Conservation (phyloP, 2,329 filamentous ascomycete genomes). For the Penicillium sp. region DNA sequence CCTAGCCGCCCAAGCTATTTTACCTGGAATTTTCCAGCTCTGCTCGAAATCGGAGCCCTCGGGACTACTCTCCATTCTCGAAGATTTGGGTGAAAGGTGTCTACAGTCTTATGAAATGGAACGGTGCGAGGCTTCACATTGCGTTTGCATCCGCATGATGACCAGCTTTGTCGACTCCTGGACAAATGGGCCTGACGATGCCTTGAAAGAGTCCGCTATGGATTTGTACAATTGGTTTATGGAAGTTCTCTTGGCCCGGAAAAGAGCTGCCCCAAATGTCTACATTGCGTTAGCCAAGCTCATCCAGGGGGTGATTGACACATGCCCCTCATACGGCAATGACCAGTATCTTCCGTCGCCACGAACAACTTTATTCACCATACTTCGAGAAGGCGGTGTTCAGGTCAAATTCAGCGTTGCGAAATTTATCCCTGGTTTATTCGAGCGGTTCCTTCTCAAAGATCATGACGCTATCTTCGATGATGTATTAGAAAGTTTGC, state of each 20-base stretch:
- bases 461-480: conserved; percentile 81
- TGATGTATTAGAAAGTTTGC: conserved; percentile 78
- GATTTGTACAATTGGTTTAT: conserved; percentile 80
- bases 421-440: conserved; percentile 67
- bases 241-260: conserved; percentile 62
- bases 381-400: conserved; percentile 66
- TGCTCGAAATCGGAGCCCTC: conserved; percentile 30
- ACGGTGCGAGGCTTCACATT: conserved; percentile 71
- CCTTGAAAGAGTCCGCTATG: conserved; percentile 64
- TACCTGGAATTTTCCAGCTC: conserved; percentile 31
- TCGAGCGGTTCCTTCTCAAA: conserved; percentile 76
- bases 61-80: conserved; percentile 47
- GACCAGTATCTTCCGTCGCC: conserved; percentile 59
- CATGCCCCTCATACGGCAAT: conserved; percentile 65
- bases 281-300: conserved; percentile 67
- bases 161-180: conserved; percentile 62
- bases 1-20: conserved; percentile 33
- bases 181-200: conserved; percentile 55
- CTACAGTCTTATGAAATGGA: conserved; percentile 60
- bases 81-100: conserved; percentile 48
- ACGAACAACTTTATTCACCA: conserved; percentile 69
- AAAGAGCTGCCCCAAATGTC: conserved; percentile 66
- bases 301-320: conserved; percentile 66
- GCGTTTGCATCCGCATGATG: conserved; percentile 66
- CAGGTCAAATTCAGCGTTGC: conserved; percentile 74